Evolutionary conservation across 1,284 basidiomycete genomes (phyloP).

Genomic region (Sporisorium sorghi): DNA sequence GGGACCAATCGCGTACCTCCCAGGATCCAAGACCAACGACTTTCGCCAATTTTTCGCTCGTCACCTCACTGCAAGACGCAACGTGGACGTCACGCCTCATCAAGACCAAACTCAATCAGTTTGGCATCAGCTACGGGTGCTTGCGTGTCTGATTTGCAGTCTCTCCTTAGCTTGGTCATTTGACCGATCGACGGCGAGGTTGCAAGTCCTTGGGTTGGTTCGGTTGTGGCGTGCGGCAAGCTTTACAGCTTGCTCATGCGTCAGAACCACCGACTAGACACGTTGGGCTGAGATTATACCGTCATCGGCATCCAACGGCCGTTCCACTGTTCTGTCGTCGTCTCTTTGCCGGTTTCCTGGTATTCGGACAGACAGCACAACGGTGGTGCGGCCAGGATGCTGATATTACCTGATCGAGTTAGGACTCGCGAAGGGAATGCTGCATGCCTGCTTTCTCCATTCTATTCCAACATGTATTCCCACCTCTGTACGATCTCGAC

Average conservation of each 20-base stretch:
- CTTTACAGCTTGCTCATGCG: neutral
- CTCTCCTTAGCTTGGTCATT: constrained; percentile 6
- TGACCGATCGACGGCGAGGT: neutral
- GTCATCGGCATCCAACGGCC: constrained; percentile 46
- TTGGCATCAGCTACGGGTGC: constrained; percentile 67
- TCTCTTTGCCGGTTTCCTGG: neutral
- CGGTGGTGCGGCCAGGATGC: constrained; percentile 16
- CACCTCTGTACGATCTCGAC: constrained; percentile 8
- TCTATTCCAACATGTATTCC: constrained; percentile 14
- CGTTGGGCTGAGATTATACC: constrained; percentile 61
- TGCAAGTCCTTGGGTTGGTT: constrained; percentile 26
- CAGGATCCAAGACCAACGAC: constrained; percentile 1
- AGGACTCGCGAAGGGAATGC: constrained; percentile 70
- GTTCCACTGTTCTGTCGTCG: neutral
- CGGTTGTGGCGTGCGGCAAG: neutral
- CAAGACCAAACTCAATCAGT: constrained; percentile 51
- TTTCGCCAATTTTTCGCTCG: neutral
- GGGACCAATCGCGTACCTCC: neutral
- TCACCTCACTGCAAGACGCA: constrained; percentile 17
- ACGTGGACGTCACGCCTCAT: constrained; percentile 35
- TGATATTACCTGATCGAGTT: constrained; percentile 69
- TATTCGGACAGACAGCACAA: neutral
- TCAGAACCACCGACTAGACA: constrained; percentile 17
- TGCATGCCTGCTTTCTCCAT: constrained; percentile 41
- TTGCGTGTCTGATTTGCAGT: constrained; percentile 40